phyloP scores from a whole-genome alignment of 2,329 filamentous ascomycete genomes.

The Aureobasidium pullulans region DNA sequence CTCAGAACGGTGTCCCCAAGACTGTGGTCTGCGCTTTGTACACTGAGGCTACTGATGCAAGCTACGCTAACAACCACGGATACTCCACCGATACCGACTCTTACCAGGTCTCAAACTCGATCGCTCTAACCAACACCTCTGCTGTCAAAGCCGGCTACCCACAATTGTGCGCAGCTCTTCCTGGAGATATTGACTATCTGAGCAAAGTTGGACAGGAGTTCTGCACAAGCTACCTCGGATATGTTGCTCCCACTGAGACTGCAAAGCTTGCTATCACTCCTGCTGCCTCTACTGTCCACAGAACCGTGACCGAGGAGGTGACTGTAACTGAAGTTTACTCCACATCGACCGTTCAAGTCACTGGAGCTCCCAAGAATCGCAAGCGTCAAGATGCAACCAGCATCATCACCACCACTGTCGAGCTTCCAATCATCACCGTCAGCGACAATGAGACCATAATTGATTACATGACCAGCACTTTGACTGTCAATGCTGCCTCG shows the following conservation, averaged over 20 bases:
- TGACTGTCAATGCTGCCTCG: constrained; percentile 2
- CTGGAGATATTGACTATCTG: not conserved
- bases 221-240: constrained; percentile 3
- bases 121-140: constrained; percentile 12
- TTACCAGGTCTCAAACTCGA: constrained; percentile 16
- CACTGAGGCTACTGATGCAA: constrained; percentile 18
- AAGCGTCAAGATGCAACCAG: not conserved
- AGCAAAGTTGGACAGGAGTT: not conserved
- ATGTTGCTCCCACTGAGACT: not conserved
- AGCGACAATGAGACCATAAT: not conserved
- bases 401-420: constrained; percentile 3
- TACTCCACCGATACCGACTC: constrained; percentile 15
- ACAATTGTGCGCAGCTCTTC: not conserved
- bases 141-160: constrained; percentile 12
- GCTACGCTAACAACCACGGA: constrained; percentile 19
- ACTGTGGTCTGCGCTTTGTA: constrained; percentile 35
- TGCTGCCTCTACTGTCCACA: not conserved
- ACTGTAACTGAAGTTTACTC: not conserved
- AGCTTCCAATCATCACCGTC: constrained; percentile 5
- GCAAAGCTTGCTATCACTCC: not conserved
- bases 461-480: not conserved
- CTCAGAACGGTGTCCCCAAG: constrained; percentile 30
- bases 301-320: not conserved
- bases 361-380: not conserved
- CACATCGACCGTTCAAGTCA: not conserved